phyloP scores from a whole-genome alignment of 106 monocot genomes.

The Iris macrosiphon region DNA sequence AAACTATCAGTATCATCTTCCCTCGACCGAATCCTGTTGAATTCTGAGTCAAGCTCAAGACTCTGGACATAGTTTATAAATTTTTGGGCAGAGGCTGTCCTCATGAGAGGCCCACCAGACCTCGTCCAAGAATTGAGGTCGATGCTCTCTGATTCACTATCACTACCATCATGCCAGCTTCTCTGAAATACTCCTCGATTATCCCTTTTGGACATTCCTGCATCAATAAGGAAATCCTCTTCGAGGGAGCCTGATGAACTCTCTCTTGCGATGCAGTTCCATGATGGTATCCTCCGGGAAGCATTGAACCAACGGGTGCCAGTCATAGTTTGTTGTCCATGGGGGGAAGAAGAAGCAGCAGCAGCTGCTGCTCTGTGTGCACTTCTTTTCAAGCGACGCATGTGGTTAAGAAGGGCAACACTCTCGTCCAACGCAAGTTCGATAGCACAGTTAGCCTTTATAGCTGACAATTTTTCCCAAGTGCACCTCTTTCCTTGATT shows the following conservation, averaged over 20 bases:
- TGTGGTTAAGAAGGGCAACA: slow-evolving; percentile 66
- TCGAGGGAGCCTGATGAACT: slow-evolving; percentile 59
- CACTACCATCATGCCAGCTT: slow-evolving; percentile 40
- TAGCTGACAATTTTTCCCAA: slow-evolving; percentile 82
- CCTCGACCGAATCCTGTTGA: slow-evolving; percentile 7
- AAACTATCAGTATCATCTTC: slow-evolving; percentile 18
- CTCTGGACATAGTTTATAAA: slow-evolving; percentile 56
- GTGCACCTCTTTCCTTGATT: slow-evolving; percentile 81
- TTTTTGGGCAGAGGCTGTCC: slow-evolving; percentile 49
- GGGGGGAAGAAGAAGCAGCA: too few relatives aligned
- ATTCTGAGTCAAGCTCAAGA: slow-evolving; percentile 31
- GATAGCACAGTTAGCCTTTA: slow-evolving; percentile 75
- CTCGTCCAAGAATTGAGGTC: slow-evolving; percentile 60
- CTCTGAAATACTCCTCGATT: slow-evolving; percentile 1
- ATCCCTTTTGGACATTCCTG: not conserved
- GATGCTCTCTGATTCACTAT: slow-evolving; percentile 54
- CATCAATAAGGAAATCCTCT: slow-evolving; percentile 28
- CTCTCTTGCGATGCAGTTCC: slow-evolving; percentile 58
- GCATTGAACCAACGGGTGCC: slow-evolving; percentile 24
- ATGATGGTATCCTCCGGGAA: slow-evolving; percentile 61
- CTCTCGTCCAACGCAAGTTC: slow-evolving; percentile 75
- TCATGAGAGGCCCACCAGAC: slow-evolving; percentile 66
- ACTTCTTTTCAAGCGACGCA: slow-evolving; percentile 56
- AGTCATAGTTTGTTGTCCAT: slow-evolving; percentile 18
- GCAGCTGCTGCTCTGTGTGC: slow-evolving; percentile 38